These are phyloP conservation scores for Aspergillus novoparasiticus DNA, from an alignment of 2,329 filamentous ascomycete genomes.

Conservation along the genomic window DNA sequence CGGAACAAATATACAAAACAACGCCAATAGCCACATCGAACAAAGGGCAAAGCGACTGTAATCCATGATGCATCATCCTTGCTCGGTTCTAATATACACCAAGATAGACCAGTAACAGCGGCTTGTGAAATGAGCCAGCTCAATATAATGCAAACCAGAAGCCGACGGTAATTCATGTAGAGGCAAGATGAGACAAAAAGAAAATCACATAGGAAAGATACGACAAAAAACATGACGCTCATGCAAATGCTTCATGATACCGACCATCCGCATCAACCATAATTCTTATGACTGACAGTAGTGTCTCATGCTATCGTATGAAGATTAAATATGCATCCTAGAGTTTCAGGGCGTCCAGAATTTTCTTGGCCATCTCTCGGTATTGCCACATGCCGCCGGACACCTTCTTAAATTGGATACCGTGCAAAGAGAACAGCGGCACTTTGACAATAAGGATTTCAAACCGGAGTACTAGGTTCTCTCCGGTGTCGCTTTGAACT, in stretches of 20 bases:
- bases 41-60: slow-evolving; percentile 7
- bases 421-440: slow-evolving; percentile 85
- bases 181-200: slow-evolving; percentile 15
- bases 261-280: slow-evolving; percentile 19
- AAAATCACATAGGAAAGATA: slow-evolving; percentile 15
- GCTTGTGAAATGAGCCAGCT: slow-evolving; percentile 22
- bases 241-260: slow-evolving; percentile 31
- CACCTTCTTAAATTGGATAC: slow-evolving; percentile 97
- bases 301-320: slow-evolving; percentile 19
- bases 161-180: slow-evolving; percentile 16
- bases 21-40: slow-evolving; percentile 12
- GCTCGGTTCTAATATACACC: slow-evolving; percentile 33
- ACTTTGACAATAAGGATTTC: slow-evolving; percentile 99
- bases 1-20: slow-evolving; percentile 17
- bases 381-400: slow-evolving; percentile 97
- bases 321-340: slow-evolving; percentile 44
- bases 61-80: slow-evolving; percentile 18
- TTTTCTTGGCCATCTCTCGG: slow-evolving; percentile 97
- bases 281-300: slow-evolving; percentile 13
- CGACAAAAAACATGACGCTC: slow-evolving; percentile 27
- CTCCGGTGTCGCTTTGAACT: slow-evolving; percentile 85
- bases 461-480: slow-evolving; percentile 81
- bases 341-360: slow-evolving; percentile 81
- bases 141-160: slow-evolving; percentile 24
- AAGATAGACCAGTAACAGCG: slow-evolving; percentile 25